Evolutionary conservation across 805 yeast genomes (phyloP).

Genomic region (Cyberlindnera xylosilytica): DNA sequence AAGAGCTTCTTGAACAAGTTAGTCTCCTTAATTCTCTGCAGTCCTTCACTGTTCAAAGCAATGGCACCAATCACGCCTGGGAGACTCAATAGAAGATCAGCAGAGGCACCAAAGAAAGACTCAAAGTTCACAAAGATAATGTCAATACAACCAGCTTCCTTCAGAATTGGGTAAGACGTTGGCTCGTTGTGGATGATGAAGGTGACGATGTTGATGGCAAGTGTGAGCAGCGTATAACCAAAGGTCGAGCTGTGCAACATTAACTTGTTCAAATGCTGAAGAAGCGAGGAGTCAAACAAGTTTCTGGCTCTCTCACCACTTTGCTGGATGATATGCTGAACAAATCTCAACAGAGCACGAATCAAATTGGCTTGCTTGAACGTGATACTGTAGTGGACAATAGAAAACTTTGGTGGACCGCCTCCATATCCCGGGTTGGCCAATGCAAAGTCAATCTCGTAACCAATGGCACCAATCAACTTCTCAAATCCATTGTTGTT

Average conservation of each 20-base stretch:
- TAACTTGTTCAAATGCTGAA: conserved; percentile 57
- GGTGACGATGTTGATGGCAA: conserved; percentile 60
- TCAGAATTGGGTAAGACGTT: conserved; percentile 75
- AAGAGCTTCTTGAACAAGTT: conserved; percentile 41
- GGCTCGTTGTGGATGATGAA: conserved; percentile 86
- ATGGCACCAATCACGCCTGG: conserved; percentile 82
- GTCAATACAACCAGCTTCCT: conserved; percentile 73
- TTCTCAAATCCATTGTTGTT: conserved; percentile 61
- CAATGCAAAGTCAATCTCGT: conserved; percentile 64
- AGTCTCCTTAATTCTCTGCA: conserved; percentile 47
- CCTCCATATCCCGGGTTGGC: conserved; percentile 57
- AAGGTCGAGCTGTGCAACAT: conserved; percentile 54
- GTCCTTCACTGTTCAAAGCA: conserved; percentile 72
- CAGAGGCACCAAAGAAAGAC: conserved; percentile 52
- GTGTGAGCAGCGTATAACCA: conserved; percentile 63
- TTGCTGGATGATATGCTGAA: conserved; percentile 59
- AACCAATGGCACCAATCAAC: conserved; percentile 56
- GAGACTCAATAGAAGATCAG: conserved; percentile 55
- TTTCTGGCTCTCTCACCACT: conserved; percentile 83
- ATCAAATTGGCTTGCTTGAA: conserved; percentile 59
- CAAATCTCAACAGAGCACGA: conserved; percentile 60
- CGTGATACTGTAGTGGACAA: conserved; percentile 49
- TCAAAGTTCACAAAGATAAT: conserved; percentile 57
- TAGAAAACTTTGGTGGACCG: conserved; percentile 51
- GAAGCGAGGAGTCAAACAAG: conserved; percentile 79